These are phyloP conservation scores for Hymenoscyphus albidus DNA, from an alignment of 2,329 filamentous ascomycete species.

Conservation along the genomic window DNA sequence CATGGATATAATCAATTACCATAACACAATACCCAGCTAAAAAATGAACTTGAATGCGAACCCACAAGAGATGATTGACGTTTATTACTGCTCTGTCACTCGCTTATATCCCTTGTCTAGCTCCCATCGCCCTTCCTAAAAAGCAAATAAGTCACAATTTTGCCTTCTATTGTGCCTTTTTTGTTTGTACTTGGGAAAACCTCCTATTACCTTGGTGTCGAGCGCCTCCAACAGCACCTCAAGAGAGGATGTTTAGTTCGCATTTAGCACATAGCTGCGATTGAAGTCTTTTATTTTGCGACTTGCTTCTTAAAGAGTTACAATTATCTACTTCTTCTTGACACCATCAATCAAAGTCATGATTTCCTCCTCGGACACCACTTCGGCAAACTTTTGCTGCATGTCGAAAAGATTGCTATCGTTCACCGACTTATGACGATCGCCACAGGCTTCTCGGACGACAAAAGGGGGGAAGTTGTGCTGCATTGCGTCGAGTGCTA, in stretches of 20 bases:
- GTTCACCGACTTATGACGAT: conserved; percentile 43
- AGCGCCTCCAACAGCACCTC: neutral
- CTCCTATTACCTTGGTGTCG: neutral
- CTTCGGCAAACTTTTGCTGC: conserved; percentile 45
- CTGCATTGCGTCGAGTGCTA: conserved; percentile 43
- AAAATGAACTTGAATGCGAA: too few species aligned
- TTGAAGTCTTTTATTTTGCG: neutral
- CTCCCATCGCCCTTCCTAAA: neutral
- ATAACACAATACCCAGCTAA: too few species aligned
- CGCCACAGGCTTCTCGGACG: conserved; percentile 43
- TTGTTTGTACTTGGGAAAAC: neutral
- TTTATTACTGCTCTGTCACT: too few species aligned
- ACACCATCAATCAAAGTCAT: conserved; percentile 13
- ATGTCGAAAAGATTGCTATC: conserved; percentile 46
- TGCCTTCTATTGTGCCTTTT: neutral
- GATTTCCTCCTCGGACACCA: conserved; percentile 36
- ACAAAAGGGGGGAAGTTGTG: conserved; percentile 42
- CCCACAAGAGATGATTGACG: too few species aligned
- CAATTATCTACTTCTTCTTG: neutral
- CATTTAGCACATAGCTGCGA: neutral
- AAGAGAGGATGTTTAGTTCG: neutral
- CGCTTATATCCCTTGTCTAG: too few species aligned
- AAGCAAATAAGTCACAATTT: neutral
- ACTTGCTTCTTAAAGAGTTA: neutral
- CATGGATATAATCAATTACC: too few species aligned